Base-by-base conservation (phyloP, 441 rosid genomes). In the Corymbia calophylla region DNA sequence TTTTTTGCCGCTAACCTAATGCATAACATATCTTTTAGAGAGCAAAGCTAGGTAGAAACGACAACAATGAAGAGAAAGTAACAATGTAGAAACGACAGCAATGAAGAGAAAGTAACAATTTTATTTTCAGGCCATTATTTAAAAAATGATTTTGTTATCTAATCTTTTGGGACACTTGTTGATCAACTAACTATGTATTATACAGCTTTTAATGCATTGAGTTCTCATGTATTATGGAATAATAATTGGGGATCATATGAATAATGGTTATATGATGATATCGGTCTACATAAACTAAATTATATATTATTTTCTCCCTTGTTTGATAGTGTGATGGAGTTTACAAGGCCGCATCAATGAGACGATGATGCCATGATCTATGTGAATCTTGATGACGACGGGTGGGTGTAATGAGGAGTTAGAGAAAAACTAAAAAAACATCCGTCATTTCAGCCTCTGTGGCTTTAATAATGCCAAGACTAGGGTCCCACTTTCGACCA, bases 401-500 rank as follows among this genome's bases (percentile, higher is more conserved):
- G 66, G 29, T 62, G 68, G 68, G 68, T 12, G 7, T 31, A 62
- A 29, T 12, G 29, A 12, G 3, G 0, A 8, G 60, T 21, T 25
- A 11, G 60, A 55, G 14, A 62, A 16, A 12, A 29, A 62, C 27
- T 29, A 31, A 62, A n/a, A 29, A 31, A 62, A n/a, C 17, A 62
- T 7, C n/a, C n/a, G n/a, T n/a, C n/a, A 62, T 62, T 62, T 31
- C 31, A 27, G 0, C 68, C 68, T 29, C 12, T 27, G 68, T 3
- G 31, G 0, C 32, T 62, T 55, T 55, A 21, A 55, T 55, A 55
- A 55, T 55, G 60, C 60, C 27, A 21, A 21, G 60, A 55, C 60
- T 8, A 0, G 16, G 68, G 8, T 1, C 0, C 16, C 31, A 12
- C 27, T 60, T 12, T 10, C 13, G 17, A 60, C 31, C 31, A 60